Percentiles rank a stretch among this genome's conserved stretches.
Evolutionary conservation across 129 eudicot species (phyloP).

Genomic region (Scalesia atractyloides): DNA sequence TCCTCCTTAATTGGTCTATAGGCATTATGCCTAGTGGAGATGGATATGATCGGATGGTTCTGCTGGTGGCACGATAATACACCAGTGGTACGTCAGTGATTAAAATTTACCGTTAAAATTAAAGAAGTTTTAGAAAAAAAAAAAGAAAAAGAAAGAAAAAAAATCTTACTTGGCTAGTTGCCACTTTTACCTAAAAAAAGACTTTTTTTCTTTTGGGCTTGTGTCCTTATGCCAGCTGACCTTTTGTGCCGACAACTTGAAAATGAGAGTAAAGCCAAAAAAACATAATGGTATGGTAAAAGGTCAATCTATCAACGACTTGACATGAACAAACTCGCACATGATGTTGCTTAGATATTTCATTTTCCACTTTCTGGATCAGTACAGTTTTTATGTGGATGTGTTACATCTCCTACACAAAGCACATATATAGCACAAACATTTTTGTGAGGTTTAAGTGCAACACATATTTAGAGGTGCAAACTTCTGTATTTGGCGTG

Average conservation of each 20-base stretch:
- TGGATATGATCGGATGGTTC: too few relatives aligned
- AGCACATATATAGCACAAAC: neutral
- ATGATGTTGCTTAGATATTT: slow-evolving; percentile 12
- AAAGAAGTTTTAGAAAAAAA: too few relatives aligned
- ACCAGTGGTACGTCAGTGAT: too few relatives aligned
- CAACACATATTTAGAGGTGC: neutral
- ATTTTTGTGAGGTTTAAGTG: neutral
- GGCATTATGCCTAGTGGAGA: too few relatives aligned
- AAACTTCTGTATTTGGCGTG: too few relatives aligned
- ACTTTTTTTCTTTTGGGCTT: neutral
- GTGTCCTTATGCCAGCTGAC: slow-evolving; percentile 13
- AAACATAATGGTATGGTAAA: neutral
- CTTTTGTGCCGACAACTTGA: slow-evolving; percentile 31
- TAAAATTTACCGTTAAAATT: too few relatives aligned
- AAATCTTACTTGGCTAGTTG: neutral
- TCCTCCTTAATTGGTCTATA: too few relatives aligned
- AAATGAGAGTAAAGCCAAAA: slow-evolving; percentile 7
- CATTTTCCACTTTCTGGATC: neutral
- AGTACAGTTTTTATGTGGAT: neutral
- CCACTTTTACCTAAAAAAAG: slow-evolving; percentile 4
- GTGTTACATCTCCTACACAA: neutral
- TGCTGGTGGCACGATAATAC: too few relatives aligned
- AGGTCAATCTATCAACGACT: neutral
- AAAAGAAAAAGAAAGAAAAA: neutral
- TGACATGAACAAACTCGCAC: slow-evolving; percentile 3